A percentile compares a stretch with the other conserved stretches of the same genome.
phyloP scores from a whole-genome alignment of 2,329 filamentous ascomycete genomes.

The Aspergillus sojae region DNA sequence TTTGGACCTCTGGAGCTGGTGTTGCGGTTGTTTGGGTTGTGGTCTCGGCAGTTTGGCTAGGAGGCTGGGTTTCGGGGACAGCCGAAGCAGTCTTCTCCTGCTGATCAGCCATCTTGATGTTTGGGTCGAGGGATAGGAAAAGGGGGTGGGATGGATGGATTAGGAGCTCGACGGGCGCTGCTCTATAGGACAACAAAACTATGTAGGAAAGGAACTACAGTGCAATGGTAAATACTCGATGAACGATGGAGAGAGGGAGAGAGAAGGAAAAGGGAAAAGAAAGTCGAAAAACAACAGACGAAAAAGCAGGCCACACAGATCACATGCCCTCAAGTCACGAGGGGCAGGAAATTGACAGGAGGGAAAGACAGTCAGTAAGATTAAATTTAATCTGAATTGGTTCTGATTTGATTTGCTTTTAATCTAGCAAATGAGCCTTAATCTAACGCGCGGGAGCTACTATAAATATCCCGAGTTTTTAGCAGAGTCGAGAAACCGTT shows the following conservation, averaged over 20 bases:
- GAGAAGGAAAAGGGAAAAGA: slow-evolving; percentile 1
- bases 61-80: slow-evolving; percentile 7
- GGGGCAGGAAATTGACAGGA: neutral
- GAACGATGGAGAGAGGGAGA: neutral
- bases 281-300: slow-evolving; percentile 8
- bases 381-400: neutral
- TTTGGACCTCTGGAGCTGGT: slow-evolving; percentile 8
- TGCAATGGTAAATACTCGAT: neutral
- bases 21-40: neutral
- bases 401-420: neutral
- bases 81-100: slow-evolving; percentile 7
- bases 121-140: neutral
- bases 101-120: slow-evolving; percentile 7
- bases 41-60: slow-evolving; percentile 2
- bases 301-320: slow-evolving; percentile 1
- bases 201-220: neutral
- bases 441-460: slow-evolving; percentile 1
- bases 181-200: neutral
- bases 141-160: neutral
- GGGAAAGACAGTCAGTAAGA: neutral
- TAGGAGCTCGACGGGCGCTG: neutral
- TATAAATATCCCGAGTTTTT: neutral
- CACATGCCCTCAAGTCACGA: slow-evolving; percentile 11
- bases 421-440: neutral
- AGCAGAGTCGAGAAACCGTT: neutral